These are phyloP conservation scores for Dalbergia cultrata DNA, from an alignment of 306 rosid genomes.

Conservation along the genomic window DNA sequence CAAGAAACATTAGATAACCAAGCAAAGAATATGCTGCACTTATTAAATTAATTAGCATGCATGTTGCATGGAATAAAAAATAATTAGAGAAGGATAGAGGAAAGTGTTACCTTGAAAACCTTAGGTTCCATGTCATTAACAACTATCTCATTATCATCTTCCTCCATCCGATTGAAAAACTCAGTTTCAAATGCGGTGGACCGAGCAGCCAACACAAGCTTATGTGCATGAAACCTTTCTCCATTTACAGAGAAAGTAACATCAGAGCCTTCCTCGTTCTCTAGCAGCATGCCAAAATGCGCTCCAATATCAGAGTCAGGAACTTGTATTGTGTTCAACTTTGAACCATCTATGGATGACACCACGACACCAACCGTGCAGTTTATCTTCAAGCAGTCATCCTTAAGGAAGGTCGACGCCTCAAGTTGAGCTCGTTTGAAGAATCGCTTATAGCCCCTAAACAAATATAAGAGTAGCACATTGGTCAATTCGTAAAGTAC, in stretches of 20 bases:
- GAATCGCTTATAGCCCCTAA: slow-evolving; percentile 96
- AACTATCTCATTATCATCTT: slow-evolving; percentile 64
- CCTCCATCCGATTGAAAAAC: slow-evolving; percentile 68
- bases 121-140: slow-evolving; percentile 83
- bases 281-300: slow-evolving; percentile 78
- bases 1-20: slow-evolving; percentile 48
- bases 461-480: slow-evolving; percentile 29
- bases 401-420: slow-evolving; percentile 81
- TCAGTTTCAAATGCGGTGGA: slow-evolving; percentile 78
- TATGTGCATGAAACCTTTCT: slow-evolving; percentile 88
- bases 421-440: slow-evolving; percentile 89
- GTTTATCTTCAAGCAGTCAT: slow-evolving; percentile 96
- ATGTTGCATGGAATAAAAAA: slow-evolving; percentile 24
- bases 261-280: slow-evolving; percentile 91
- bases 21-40: slow-evolving; percentile 19
- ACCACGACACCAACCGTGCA: slow-evolving; percentile 99
- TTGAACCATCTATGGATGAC: slow-evolving; percentile 87
- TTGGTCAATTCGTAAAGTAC: slow-evolving; percentile 3
- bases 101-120: slow-evolving; percentile 84
- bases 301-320: slow-evolving; percentile 91
- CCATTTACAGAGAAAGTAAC: slow-evolving; percentile 82
- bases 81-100: neutral
- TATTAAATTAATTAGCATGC: slow-evolving; percentile 12
- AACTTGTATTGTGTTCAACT: slow-evolving; percentile 78
- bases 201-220: slow-evolving; percentile 91